Conservation (phyloP, 352 stramenopile species). For the Phytopythium boreale region DNA sequence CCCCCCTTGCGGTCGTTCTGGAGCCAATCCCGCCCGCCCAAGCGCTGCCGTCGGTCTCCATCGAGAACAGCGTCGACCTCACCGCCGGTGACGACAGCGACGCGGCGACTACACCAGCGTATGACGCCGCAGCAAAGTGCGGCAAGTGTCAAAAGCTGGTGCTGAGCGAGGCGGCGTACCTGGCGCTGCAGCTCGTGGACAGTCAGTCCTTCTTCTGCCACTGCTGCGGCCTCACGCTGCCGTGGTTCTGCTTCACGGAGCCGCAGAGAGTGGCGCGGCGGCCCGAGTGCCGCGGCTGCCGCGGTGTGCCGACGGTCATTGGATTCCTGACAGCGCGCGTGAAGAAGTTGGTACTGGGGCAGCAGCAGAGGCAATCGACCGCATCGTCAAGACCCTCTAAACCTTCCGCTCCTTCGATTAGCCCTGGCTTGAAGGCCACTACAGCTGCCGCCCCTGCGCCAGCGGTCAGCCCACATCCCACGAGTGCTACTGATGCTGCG, state of each 20-base stretch:
- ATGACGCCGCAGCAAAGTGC: not conserved
- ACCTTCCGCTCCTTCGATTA: too few species aligned
- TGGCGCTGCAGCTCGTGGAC: not conserved
- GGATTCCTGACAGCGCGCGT: not conserved
- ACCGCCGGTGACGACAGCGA: not conserved
- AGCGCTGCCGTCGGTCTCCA: not conserved
- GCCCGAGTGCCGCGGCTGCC: conserved; percentile 3
- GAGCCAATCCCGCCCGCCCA: not conserved
- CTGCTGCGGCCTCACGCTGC: conserved; percentile 6
- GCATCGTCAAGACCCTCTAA: too few species aligned
- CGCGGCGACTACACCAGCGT: not conserved
- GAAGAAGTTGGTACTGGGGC: not conserved
- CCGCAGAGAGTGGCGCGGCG: not conserved
- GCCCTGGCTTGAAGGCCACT: too few species aligned
- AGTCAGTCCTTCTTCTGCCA: not conserved
- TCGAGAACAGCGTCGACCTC: not conserved
- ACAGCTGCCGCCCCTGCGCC: too few species aligned
- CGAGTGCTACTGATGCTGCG: too few species aligned
- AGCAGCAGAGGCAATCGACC: too few species aligned
- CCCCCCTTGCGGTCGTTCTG: not conserved
- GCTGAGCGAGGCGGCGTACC: not conserved
- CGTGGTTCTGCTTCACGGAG: conserved; percentile 6
- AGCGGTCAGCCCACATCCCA: too few species aligned
- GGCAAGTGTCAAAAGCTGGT: not conserved
- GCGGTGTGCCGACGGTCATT: not conserved